Percentiles rank a stretch among this genome's conserved stretches.
These are phyloP conservation scores for Castanopsis chinensis DNA, from an alignment of 306 rosid species.

Conservation along the genomic window DNA sequence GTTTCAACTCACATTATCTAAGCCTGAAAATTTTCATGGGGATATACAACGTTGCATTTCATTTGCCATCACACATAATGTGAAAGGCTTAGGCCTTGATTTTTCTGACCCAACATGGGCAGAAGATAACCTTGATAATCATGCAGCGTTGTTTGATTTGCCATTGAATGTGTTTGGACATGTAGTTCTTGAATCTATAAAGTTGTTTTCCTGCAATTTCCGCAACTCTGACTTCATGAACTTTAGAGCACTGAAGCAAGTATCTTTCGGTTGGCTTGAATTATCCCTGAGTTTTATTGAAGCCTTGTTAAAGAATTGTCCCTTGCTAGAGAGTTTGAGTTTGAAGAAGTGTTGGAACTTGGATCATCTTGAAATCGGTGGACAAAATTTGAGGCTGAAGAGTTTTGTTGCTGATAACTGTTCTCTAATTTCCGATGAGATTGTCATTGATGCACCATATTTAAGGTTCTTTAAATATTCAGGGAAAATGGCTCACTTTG, in stretches of 20 bases:
- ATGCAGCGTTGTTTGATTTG: constrained; percentile 9
- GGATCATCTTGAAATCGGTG: background rate
- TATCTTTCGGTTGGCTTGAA: constrained; percentile 30
- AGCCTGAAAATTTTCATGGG: background rate
- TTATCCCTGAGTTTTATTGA: background rate
- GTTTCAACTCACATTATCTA: background rate
- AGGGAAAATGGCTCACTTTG: constrained; percentile 1
- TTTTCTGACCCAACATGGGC: constrained; percentile 30
- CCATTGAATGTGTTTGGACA: constrained; percentile 18
- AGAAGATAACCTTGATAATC: background rate
- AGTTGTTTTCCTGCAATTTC: constrained; percentile 27
- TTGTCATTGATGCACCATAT: constrained; percentile 19
- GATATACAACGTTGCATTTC: constrained; percentile 9
- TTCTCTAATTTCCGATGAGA: background rate
- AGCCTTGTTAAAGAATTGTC: constrained; percentile 12
- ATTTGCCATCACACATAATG: constrained; percentile 17
- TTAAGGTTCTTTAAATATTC: constrained; percentile 23
- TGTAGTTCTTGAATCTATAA: constrained; percentile 17
- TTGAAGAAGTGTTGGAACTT: constrained; percentile 26
- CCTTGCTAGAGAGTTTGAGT: constrained; percentile 32
- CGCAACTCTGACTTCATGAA: background rate
- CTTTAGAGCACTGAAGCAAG: background rate
- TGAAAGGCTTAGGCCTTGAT: constrained; percentile 24
- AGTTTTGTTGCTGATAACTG: constrained; percentile 27
- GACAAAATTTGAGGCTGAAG: constrained; percentile 16